Conservation (phyloP, 192 early-diverging fungal genomes). For the Radiomyces spectabilis region DNA sequence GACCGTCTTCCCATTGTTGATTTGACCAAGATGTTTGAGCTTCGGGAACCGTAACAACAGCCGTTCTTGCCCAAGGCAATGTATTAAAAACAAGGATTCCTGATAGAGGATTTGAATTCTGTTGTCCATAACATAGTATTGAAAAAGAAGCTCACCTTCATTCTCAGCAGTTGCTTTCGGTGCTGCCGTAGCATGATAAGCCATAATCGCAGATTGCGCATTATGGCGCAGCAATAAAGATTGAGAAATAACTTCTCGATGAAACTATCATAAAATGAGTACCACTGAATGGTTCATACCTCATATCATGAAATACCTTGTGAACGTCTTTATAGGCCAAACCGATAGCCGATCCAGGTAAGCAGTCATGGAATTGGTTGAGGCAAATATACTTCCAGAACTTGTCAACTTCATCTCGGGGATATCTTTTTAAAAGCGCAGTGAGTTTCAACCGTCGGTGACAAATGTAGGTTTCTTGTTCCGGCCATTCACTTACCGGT, state of each 20-base stretch:
- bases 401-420: conserved; percentile 62
- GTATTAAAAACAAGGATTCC: conserved; percentile 58
- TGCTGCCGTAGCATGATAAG: too few relatives aligned
- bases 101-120: too few relatives aligned
- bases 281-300: conserved; percentile 1
- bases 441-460: neutral
- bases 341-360: conserved; percentile 89
- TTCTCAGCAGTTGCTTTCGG: too few relatives aligned
- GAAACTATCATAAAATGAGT: conserved; percentile 17
- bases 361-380: conserved; percentile 98
- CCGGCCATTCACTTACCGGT: too few relatives aligned
- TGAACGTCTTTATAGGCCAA: conserved; percentile 84
- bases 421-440: conserved; percentile 44
- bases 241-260: conserved; percentile 27
- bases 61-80: conserved; percentile 59
- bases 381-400: conserved; percentile 89
- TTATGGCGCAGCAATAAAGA: conserved; percentile 16
- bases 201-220: too few relatives aligned
- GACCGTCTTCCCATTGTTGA: conserved; percentile 17
- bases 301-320: conserved; percentile 25
- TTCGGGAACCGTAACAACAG: conserved; percentile 54
- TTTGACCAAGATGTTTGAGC: conserved; percentile 18
- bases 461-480: too few relatives aligned
- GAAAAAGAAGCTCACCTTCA: too few relatives aligned
- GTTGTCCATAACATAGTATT: too few relatives aligned